Evolutionary conservation across 75 land plant genomes (phyloP), one percentile per base, ranked within the genome.

Genomic region (Sequoiadendron giganteum): DNA sequence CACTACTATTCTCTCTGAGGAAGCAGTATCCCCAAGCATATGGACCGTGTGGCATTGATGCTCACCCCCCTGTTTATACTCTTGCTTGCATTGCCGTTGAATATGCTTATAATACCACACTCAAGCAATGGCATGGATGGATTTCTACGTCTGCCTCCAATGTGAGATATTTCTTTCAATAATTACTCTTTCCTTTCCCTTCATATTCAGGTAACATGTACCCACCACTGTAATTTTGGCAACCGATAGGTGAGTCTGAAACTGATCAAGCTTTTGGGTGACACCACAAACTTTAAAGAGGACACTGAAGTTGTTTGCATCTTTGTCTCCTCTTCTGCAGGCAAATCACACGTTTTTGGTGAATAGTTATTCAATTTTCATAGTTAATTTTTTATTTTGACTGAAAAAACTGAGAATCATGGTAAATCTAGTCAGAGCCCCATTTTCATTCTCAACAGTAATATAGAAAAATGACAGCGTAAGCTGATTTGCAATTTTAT

Each of bases 51-150:
- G 38, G 38, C 38, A 0, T 0, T 36, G 38, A 36, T 36, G 38
- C 38, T 0, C 38, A 36, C 38, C 38, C 38, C 0, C 38, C 38
- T 36, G 38, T 36, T 36, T 0, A 36, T 36, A 36, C 38, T 36
- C 38, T 36, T 36, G 38, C 38, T 36, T 36, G 38, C 38, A 36
- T 36, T 36, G 93, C 90, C 40, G 92, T 96, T 36, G 95, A 93
- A 49, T 96, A 94, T 83, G 92, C 98, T 4, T 98, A 98, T 73
- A 86, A 80, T 16, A 32, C 48, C 25, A 94, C 97, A 47, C 87
- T 98, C 72, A 96, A 98, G 89, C 95, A 93, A 81, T 98, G 93
- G 92, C 99, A 98, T 92, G 99, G 98, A 3, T 98, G 99, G 99
- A 98, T 98, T 88, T 96, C 97, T 19, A 90, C 96, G 42, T 92